Evolutionary conservation across 2,329 filamentous ascomycete genomes (phyloP), one percentile per base, ranked within the genome.

Genomic region (Fusarium verrucosum): DNA sequence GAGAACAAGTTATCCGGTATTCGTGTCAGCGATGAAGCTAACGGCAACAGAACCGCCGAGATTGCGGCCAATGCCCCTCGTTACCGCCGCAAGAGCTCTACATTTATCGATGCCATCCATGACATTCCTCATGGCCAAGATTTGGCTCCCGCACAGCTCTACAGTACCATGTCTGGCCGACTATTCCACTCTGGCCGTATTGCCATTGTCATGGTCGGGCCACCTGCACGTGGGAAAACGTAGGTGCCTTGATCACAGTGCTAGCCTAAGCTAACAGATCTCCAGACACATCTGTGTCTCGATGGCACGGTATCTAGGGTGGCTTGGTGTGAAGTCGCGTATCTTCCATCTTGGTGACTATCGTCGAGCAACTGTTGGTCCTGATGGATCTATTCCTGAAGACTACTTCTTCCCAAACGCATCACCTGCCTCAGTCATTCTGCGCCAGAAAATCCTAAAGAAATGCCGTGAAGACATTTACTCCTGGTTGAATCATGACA

Each of bases 371-470:
- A 96, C 94, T 16, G 88, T 98, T 65, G 93, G 92, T 17, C 87
- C 89, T 37, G 92, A 89, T 14, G 89, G 90, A 54, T 88, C 94
- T 55, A 91, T 99, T 16, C 96, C 95, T 2, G 92, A 97, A 65
- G 95, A 99, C 76, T 99, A 99, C 78, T 99, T 99, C 81, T 97
- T 94, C 75, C 90, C 96, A 23, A 94, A 98, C 74, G 94, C 96
- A 25, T 95, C 93, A 23, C 92, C 94, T 5, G 87, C 91, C 13
- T 96, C 95, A 2, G 91, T 98, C n/a, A 87, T 98, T 67, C 82
- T 99, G 45, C 89, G 95, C 30, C 95, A 98, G 77, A 97, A 97
- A 81, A 99, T 99, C 50, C 83, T 99, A 19, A 97, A 97, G 80
- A 96, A 96, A 76, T 99, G 95, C 70, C 89, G 95, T 58, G 94